Evolutionary conservation across 2,329 filamentous ascomycete genomes (phyloP).

Genomic region (Gremmenia infestans): DNA sequence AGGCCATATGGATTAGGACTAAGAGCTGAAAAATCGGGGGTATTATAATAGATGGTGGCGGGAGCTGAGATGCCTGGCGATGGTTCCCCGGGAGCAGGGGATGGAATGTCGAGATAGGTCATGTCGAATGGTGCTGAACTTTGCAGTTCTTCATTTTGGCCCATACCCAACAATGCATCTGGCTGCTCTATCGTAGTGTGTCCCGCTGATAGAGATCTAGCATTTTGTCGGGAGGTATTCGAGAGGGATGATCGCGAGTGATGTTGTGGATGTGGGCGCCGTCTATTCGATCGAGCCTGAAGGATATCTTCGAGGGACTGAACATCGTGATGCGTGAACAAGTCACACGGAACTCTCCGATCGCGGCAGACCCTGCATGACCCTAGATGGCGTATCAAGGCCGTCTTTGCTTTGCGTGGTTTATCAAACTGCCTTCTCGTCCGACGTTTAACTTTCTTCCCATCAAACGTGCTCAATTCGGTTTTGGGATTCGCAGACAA

Average conservation of each 20-base stretch:
- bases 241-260: conserved; percentile 10
- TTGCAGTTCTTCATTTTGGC: conserved; percentile 11
- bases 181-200: conserved; percentile 9
- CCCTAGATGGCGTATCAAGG: conserved; percentile 25
- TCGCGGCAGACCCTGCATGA: conserved; percentile 22
- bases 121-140: neutral
- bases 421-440: conserved; percentile 20
- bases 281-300: conserved; percentile 2
- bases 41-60: neutral
- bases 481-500: conserved; percentile 9
- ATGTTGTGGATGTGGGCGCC: neutral
- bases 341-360: conserved; percentile 26
- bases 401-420: conserved; percentile 24
- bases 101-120: conserved; percentile 10
- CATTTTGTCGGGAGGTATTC: conserved; percentile 8
- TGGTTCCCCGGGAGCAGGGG: conserved; percentile 10
- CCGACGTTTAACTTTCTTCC: conserved; percentile 19
- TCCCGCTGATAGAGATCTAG: conserved; percentile 1
- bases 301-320: conserved; percentile 17
- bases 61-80: conserved; percentile 8
- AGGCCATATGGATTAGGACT: conserved; percentile 14
- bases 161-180: conserved; percentile 21
- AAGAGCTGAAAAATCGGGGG: conserved; percentile 1
- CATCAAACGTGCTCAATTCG: conserved; percentile 22
- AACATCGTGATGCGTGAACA: conserved; percentile 27